Evolutionary conservation across 2,329 filamentous ascomycete species (phyloP).

Genomic region (Neurospora sp.): DNA sequence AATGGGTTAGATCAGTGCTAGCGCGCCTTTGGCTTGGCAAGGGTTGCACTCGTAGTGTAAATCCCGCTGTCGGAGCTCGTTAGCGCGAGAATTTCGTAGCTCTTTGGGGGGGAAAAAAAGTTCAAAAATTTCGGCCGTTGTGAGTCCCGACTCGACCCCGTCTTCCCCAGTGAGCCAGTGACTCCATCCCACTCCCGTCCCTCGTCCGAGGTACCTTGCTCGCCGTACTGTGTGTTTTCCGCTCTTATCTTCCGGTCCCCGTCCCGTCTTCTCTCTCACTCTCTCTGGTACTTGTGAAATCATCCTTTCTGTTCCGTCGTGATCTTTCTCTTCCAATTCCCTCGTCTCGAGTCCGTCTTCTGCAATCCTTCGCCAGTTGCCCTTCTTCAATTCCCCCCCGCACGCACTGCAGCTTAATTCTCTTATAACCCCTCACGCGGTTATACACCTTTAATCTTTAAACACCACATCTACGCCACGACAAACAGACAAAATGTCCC

Average conservation of each 20-base stretch:
- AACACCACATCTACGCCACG: neutral
- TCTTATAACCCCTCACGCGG: neutral
- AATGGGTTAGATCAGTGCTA: neutral
- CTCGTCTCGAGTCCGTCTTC: neutral
- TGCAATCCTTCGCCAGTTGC: conserved; percentile 2
- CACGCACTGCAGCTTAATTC: neutral
- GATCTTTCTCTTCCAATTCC: neutral
- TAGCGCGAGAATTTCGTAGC: conserved; percentile 1
- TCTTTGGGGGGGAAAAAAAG: neutral
- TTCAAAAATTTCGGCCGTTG: neutral
- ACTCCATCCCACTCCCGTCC: neutral
- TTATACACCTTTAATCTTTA: neutral
- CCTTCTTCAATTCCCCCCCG: neutral
- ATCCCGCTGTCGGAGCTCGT: conserved; percentile 12
- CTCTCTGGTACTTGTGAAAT: neutral
- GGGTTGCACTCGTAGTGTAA: neutral
- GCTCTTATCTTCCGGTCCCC: neutral
- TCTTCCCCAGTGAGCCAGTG: neutral
- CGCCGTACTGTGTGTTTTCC: neutral
- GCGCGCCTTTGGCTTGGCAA: neutral
- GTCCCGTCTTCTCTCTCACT: neutral
- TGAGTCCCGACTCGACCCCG: neutral
- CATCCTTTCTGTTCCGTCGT: neutral
- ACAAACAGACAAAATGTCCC: conserved; percentile 44
- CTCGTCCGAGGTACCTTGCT: neutral